Evolutionary conservation across 2,329 filamentous ascomycete genomes (phyloP).

Genomic region (Aureobasidium sp.): DNA sequence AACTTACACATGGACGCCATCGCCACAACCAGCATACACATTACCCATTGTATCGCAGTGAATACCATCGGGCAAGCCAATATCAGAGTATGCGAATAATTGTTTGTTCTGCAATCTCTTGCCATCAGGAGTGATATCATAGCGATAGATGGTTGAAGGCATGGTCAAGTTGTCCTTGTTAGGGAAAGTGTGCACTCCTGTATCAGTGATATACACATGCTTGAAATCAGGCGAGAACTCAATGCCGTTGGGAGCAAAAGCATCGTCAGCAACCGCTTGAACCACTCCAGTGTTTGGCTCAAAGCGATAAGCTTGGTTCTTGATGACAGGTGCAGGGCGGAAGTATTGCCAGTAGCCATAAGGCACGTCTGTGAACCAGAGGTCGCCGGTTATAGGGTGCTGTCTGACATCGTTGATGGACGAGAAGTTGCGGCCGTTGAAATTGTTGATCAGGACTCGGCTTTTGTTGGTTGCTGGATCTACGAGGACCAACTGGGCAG

Average conservation of each 20-base stretch:
- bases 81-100: slow-evolving; percentile 16
- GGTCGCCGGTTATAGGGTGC: slow-evolving; percentile 32
- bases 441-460: slow-evolving; percentile 39
- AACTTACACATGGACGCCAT: slow-evolving; percentile 17
- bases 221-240: slow-evolving; percentile 38
- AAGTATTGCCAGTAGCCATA: slow-evolving; percentile 33
- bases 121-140: slow-evolving; percentile 31
- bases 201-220: slow-evolving; percentile 41
- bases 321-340: slow-evolving; percentile 31
- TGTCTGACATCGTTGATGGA: slow-evolving; percentile 38
- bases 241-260: slow-evolving; percentile 40
- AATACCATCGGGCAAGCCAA: slow-evolving; percentile 17
- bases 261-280: slow-evolving; percentile 35
- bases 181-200: slow-evolving; percentile 20
- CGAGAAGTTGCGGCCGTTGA: slow-evolving; percentile 41
- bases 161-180: slow-evolving; percentile 28
- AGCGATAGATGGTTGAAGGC: slow-evolving; percentile 38
- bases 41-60: slow-evolving; percentile 17
- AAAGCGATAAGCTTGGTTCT: slow-evolving; percentile 36
- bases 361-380: slow-evolving; percentile 45
- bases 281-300: slow-evolving; percentile 35
- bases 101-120: slow-evolving; percentile 25
- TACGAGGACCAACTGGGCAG: slow-evolving; percentile 24
- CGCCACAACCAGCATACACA: slow-evolving; percentile 17
- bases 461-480: slow-evolving; percentile 40